phyloP scores from a whole-genome alignment of 495 filamentous ascomycete species.

The Penicillium goetzii region DNA sequence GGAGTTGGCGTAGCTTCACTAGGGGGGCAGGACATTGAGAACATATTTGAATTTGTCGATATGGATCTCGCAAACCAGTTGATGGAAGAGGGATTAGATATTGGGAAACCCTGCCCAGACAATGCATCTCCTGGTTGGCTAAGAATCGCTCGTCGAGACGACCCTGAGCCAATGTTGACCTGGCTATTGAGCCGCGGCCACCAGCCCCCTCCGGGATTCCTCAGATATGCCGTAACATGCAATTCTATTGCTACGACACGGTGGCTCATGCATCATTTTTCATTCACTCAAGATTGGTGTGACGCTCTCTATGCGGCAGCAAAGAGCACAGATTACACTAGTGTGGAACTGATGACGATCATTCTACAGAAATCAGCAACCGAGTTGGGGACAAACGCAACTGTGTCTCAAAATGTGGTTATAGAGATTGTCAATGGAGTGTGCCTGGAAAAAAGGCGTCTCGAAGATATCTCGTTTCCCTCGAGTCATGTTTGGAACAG shows the following conservation, averaged over 20 bases:
- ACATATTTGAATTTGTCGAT: not conserved
- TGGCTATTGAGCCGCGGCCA: not conserved
- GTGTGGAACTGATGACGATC: not conserved
- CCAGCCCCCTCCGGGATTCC: not conserved
- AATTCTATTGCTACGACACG: not conserved
- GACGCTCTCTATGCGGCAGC: not conserved
- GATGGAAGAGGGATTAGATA: not conserved
- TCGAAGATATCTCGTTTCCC: not conserved
- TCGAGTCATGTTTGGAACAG: not conserved
- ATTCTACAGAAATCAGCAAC: not conserved
- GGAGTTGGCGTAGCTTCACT: not conserved
- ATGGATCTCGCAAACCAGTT: not conserved
- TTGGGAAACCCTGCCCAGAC: not conserved
- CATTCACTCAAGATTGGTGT: not conserved
- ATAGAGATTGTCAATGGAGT: not conserved
- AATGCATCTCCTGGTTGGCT: not conserved
- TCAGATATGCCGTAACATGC: not conserved
- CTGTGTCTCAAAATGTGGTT: not conserved
- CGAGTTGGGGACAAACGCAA: not conserved
- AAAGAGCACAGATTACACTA: not conserved
- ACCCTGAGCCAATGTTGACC: not conserved
- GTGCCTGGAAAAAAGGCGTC: not conserved
- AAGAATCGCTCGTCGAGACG: not conserved
- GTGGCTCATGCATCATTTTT: not conserved
- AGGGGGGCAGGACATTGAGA: not conserved